Evolutionary conservation across 305 asterid genomes (phyloP).

Genomic region (Fraxinus greggii): DNA sequence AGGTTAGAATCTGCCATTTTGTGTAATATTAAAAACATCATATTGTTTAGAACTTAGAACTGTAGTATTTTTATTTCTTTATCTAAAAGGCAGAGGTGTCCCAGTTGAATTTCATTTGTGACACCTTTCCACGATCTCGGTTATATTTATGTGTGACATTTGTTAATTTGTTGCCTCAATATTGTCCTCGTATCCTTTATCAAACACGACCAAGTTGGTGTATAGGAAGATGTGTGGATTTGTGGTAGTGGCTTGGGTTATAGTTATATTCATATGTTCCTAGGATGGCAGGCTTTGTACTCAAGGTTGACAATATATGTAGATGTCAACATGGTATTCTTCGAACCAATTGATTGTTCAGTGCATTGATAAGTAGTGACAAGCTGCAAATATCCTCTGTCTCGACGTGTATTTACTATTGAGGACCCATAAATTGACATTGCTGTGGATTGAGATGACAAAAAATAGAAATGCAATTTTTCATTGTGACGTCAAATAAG

Average conservation of each 20-base stretch:
- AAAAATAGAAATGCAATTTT: neutral
- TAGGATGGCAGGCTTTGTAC: neutral
- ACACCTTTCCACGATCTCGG: neutral
- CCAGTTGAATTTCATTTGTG: neutral
- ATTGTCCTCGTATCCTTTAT: neutral
- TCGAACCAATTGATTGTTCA: neutral
- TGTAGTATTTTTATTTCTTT: neutral
- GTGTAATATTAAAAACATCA: neutral
- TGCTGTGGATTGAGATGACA: neutral
- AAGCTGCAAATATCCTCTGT: neutral
- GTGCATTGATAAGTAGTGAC: neutral
- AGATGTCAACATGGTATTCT: neutral
- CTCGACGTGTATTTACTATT: neutral
- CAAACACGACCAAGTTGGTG: neutral
- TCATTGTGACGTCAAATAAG: neutral
- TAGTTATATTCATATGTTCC: neutral
- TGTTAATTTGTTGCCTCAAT: neutral
- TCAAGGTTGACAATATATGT: neutral
- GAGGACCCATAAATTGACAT: neutral
- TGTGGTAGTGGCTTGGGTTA: neutral
- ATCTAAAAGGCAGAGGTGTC: neutral
- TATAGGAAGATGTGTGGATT: neutral
- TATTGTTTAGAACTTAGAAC: neutral
- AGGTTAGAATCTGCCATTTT: slow-evolving; percentile 39
- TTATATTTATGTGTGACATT: neutral